A percentile compares a stretch with the other conserved stretches of the same genome.
Evolutionary conservation across 495 filamentous ascomycete species (phyloP).

Genomic region (Aspergillus biplanus): DNA sequence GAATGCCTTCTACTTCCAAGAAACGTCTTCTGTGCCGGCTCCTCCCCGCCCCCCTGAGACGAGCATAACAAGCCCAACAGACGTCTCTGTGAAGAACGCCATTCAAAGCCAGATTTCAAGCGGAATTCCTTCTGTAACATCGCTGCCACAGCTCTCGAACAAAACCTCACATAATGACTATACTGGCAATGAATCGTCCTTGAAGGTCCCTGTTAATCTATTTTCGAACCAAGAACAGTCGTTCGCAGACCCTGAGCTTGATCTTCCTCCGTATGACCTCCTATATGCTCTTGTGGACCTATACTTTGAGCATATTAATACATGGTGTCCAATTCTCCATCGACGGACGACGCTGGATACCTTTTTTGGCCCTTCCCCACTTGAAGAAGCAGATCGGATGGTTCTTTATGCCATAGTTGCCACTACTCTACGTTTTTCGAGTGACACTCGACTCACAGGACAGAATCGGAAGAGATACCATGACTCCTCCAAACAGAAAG

Average conservation of each 20-base stretch:
- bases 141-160: conserved; percentile 31
- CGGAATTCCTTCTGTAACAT: conserved; percentile 25
- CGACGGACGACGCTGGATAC: conserved; percentile 76
- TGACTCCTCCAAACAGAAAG: conserved; percentile 79
- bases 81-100: conserved; percentile 37
- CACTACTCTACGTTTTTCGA: conserved; percentile 81
- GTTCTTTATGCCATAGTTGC: conserved; percentile 86
- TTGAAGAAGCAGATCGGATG: conserved; percentile 80
- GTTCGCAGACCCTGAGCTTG: conserved; percentile 63
- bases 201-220: conserved; percentile 46
- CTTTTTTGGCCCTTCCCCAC: conserved; percentile 74
- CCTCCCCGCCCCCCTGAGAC: conserved; percentile 36
- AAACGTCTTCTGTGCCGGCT: conserved; percentile 33
- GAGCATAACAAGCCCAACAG: conserved; percentile 42
- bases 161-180: conserved; percentile 35
- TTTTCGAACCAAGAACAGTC: conserved; percentile 49
- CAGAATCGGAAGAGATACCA: conserved; percentile 73
- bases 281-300: conserved; percentile 80
- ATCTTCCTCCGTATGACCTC: conserved; percentile 83
- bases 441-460: conserved; percentile 70
- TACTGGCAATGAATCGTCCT: conserved; percentile 49
- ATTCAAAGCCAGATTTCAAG: conserved; percentile 31
- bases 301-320: conserved; percentile 90
- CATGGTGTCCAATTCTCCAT: conserved; percentile 89
- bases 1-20: conserved; percentile 42